These are phyloP conservation scores for Straminergon stramineum DNA, from an alignment of 225 moss, liverwort and hornwort species.

Conservation along the genomic window DNA sequence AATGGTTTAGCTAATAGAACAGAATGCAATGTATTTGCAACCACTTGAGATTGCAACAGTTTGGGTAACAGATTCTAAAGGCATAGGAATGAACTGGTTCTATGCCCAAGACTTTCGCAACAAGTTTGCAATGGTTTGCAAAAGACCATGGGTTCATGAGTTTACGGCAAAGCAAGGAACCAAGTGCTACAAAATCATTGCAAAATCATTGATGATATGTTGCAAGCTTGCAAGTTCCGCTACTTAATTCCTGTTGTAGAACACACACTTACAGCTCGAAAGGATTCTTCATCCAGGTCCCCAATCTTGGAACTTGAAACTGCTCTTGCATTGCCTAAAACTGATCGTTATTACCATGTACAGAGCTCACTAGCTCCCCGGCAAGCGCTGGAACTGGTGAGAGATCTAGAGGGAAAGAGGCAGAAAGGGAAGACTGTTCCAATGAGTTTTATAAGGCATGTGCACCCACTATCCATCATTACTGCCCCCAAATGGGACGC, in stretches of 20 bases:
- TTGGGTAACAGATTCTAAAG: not conserved
- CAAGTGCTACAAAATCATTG: not conserved
- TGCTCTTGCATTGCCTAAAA: not conserved
- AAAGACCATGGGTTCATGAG: not conserved
- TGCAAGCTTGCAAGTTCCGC: not conserved
- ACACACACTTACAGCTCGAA: not conserved
- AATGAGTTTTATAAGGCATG: not conserved
- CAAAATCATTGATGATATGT: not conserved
- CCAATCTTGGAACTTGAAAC: not conserved
- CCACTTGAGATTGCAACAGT: not conserved
- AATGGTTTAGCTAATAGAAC: not conserved
- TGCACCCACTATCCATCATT: not conserved
- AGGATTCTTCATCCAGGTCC: not conserved
- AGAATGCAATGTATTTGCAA: not conserved
- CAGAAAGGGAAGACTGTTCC: too few species aligned
- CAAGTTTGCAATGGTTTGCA: too few species aligned
- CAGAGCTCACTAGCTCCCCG: not conserved
- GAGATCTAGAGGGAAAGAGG: not conserved
- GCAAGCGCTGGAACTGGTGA: not conserved
- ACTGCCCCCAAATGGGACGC: not conserved
- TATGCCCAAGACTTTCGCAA: not conserved
- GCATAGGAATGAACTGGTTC: too few species aligned
- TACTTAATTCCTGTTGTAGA: not conserved
- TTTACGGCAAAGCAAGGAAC: not conserved
- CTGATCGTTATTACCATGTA: not conserved